Conservation (phyloP, 2,329 filamentous ascomycete genomes). For the Mollisia scopiformis region DNA sequence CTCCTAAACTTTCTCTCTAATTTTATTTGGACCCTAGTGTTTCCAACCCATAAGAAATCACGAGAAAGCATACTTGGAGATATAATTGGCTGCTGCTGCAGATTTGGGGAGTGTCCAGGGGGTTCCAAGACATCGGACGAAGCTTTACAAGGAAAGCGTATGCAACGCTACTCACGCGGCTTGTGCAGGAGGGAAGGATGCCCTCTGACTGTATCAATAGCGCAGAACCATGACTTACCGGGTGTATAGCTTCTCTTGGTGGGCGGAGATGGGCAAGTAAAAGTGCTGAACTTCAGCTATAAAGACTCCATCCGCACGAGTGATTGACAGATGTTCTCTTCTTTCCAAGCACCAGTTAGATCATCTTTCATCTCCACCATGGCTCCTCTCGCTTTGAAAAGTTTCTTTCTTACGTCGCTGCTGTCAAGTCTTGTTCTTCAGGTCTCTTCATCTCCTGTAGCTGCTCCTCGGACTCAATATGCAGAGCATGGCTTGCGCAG, state of each 20-base stretch:
- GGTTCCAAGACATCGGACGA: too few species aligned
- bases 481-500: slow-evolving; percentile 3
- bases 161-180: neutral
- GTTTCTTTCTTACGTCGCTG: neutral
- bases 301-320: neutral
- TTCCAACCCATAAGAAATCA: too few species aligned
- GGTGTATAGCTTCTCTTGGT: neutral
- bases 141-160: neutral
- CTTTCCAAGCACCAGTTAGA: neutral
- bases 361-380: neutral
- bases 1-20: too few species aligned
- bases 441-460: slow-evolving; percentile 1
- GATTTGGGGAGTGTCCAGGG: too few species aligned
- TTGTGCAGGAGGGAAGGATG: neutral
- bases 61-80: too few species aligned
- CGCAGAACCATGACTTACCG: neutral
- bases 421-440: neutral
- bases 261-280: neutral
- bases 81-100: too few species aligned
- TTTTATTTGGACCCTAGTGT: too few species aligned
- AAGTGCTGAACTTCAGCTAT: neutral
- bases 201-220: neutral
- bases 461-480: slow-evolving; percentile 1
- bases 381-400: neutral
- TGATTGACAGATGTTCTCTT: neutral